These are phyloP conservation scores for Diplodia sapinea DNA, from an alignment of 2,329 filamentous ascomycete species.

Conservation along the genomic window DNA sequence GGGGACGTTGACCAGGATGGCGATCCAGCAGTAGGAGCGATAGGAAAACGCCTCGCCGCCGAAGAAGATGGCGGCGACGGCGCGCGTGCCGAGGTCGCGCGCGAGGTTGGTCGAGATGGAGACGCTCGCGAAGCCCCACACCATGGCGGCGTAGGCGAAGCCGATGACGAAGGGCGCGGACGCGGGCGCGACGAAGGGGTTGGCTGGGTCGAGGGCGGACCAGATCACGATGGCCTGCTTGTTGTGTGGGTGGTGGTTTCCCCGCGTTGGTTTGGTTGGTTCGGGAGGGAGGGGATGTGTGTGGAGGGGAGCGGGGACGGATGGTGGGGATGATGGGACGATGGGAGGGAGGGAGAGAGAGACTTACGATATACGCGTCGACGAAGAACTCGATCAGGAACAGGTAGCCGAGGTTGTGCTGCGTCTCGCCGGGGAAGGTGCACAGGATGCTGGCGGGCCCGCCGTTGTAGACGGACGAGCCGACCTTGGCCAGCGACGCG, in stretches of 20 bases:
- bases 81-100: slow-evolving; percentile 63
- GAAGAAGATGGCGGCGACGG: slow-evolving; percentile 65
- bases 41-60: slow-evolving; percentile 58
- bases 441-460: slow-evolving; percentile 63
- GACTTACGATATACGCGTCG: slow-evolving; percentile 58
- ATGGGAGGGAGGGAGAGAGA: background rate
- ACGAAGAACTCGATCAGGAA: slow-evolving; percentile 67
- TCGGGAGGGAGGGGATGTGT: background rate
- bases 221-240: slow-evolving; percentile 62
- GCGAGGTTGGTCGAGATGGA: slow-evolving; percentile 64
- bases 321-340: too few species aligned
- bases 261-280: background rate
- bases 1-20: slow-evolving; percentile 62
- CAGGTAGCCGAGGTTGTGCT: slow-evolving; percentile 62
- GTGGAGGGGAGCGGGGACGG: background rate
- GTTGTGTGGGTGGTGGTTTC: too few species aligned
- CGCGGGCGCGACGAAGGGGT: slow-evolving; percentile 60
- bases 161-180: slow-evolving; percentile 62
- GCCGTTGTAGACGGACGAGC: slow-evolving; percentile 52
- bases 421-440: slow-evolving; percentile 57
- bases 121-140: slow-evolving; percentile 63
- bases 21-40: slow-evolving; percentile 59
- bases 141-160: slow-evolving; percentile 59
- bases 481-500: slow-evolving; percentile 47
- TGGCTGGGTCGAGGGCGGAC: slow-evolving; percentile 63